These are phyloP conservation scores for Wallemia hederae DNA, from an alignment of 1,284 basidiomycete genomes.

Conservation along the genomic window DNA sequence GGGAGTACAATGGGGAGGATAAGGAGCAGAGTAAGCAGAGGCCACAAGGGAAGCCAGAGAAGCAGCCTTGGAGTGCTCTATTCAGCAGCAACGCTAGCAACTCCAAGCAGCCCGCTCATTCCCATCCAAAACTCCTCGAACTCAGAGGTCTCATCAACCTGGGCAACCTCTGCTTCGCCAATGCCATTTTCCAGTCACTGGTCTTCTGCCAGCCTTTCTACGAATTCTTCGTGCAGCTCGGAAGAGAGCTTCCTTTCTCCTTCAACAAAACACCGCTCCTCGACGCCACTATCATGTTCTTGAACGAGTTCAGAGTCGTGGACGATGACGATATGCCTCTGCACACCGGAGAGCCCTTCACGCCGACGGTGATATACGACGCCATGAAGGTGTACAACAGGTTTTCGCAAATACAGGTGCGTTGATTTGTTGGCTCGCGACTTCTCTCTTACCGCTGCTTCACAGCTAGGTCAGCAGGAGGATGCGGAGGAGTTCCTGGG, in stretches of 20 bases:
- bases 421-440: slow-evolving; percentile 12
- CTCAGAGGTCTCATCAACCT: slow-evolving; percentile 74
- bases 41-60: neutral
- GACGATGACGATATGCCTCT: slow-evolving; percentile 6
- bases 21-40: too few species aligned
- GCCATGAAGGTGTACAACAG: slow-evolving; percentile 84
- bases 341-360: slow-evolving; percentile 29
- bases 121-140: slow-evolving; percentile 9
- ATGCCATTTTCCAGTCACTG: slow-evolving; percentile 61
- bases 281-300: slow-evolving; percentile 45
- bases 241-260: slow-evolving; percentile 22
- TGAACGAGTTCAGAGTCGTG: slow-evolving; percentile 35
- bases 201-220: slow-evolving; percentile 69
- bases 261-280: slow-evolving; percentile 39
- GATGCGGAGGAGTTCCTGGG: slow-evolving; percentile 98
- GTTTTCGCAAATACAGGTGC: slow-evolving; percentile 69
- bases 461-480: slow-evolving; percentile 69
- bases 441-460: slow-evolving; percentile 3
- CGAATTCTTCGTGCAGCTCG: slow-evolving; percentile 43
- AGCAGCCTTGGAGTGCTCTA: neutral
- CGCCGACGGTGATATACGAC: slow-evolving; percentile 71
- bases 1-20: neutral
- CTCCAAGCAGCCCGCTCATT: too few species aligned
- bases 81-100: neutral
- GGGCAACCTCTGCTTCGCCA: slow-evolving; percentile 95